A percentile compares a stretch with the other conserved stretches of the same genome.
Evolutionary conservation across 2,329 filamentous ascomycete species (phyloP).

Genomic region (Diaporthe vaccinii): DNA sequence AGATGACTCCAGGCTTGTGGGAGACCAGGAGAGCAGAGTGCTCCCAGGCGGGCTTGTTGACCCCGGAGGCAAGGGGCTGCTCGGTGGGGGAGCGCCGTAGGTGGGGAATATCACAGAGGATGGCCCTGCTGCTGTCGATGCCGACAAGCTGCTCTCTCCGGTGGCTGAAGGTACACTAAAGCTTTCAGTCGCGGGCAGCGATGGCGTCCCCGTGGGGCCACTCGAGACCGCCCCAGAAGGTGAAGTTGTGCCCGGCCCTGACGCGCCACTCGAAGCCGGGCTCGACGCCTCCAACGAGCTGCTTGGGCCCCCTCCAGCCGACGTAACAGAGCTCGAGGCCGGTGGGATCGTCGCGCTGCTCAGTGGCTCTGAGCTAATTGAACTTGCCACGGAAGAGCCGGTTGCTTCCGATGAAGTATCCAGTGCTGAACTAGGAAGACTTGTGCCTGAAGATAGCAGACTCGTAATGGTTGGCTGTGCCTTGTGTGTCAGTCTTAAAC

Average conservation of each 20-base stretch:
- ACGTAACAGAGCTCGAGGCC: not conserved
- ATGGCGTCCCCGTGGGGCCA: not conserved
- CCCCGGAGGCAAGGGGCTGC: not conserved
- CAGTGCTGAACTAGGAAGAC: not conserved
- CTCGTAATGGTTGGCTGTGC: constrained; percentile 1
- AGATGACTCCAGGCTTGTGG: not conserved
- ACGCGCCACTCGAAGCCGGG: not conserved
- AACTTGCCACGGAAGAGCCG: constrained; percentile 15
- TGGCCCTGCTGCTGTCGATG: not conserved
- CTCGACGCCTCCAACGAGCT: not conserved
- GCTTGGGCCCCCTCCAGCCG: constrained; percentile 9
- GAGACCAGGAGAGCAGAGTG: constrained; percentile 4
- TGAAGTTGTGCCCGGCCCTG: not conserved
- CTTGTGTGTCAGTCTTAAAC: not conserved
- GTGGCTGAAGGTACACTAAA: not conserved
- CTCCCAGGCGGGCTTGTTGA: not conserved
- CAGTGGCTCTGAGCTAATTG: not conserved
- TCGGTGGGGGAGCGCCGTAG: constrained; percentile 18
- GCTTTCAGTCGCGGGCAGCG: not conserved
- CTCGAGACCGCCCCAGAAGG: constrained; percentile 7
- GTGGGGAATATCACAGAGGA: not conserved
- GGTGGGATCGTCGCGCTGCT: not conserved
- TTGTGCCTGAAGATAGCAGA: not conserved
- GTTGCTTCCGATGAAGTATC: not conserved
- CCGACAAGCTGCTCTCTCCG: not conserved